Base-by-base conservation (phyloP, 2,329 filamentous ascomycete species). In the Apiospora hydei region DNA sequence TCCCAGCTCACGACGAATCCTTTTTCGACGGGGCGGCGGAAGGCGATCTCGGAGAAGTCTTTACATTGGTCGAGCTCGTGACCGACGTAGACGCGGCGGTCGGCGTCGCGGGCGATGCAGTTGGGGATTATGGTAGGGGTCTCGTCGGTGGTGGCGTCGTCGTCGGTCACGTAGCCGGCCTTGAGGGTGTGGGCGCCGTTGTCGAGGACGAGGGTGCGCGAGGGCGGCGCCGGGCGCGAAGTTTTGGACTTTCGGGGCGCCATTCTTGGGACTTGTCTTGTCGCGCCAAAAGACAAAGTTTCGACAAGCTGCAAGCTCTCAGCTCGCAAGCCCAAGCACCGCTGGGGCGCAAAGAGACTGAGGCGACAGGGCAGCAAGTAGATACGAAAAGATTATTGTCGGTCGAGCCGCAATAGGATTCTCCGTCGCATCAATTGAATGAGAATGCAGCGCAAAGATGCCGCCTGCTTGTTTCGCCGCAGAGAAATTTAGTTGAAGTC, bases 1-100 rank as follows among this genome's bases (percentile, higher is more conserved):
- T 99, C 96, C 96, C 96, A 99, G 80, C 96, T 98, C 73, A 98
- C 95, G 69, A 98, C 87, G 79, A 94, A 98, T 10, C 96, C 96
- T 82, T 95, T 97, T 82, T 99, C 96, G 0, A 98, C 93, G 0
- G 96, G 96, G 0, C 96, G 88, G 0, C 96, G 90, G 78, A 98
- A 98, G 11, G 90, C 88, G 26, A 97, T 90, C 81, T 98, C 96
- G 75, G 95, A 94, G 84, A 94, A 98, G 79, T 99, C 96, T 75
- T 88, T 91, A 82, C 96, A 97, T 72, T 90, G 88, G 11, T 91
- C 89, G 1, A 98, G 85, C 76, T 97, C 93, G 0, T 93, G 91
- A 18, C 90, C 95, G 73, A 98, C 89, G 78, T 96, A 97, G 5
- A 92, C 89, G 75, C 93, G 91, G 77, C 90, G 91, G 77, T 94